Percentiles rank a stretch among this genome's conserved stretches.
Evolutionary conservation across 768 basidiomycete genomes (phyloP).

Genomic region (Leccinum disarticulatum): DNA sequence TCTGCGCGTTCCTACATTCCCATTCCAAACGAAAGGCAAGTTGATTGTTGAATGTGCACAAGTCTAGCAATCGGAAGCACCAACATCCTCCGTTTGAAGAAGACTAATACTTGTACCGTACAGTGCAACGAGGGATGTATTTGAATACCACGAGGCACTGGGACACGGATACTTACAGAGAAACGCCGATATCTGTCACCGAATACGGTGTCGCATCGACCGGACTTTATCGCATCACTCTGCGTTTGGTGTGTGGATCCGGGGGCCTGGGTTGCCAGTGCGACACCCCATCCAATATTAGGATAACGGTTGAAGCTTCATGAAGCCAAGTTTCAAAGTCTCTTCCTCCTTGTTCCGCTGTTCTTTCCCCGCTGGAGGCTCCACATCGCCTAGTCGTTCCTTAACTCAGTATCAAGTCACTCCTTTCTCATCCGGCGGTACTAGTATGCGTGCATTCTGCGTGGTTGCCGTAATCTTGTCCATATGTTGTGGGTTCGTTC

Average conservation of each 20-base stretch:
- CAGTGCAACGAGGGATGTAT: not conserved
- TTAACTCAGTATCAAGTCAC: not conserved
- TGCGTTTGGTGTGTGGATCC: not conserved
- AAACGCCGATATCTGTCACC: not conserved
- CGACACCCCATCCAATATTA: not conserved
- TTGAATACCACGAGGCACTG: not conserved
- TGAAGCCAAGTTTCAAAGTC: not conserved
- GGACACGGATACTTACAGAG: not conserved
- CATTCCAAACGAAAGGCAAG: not conserved
- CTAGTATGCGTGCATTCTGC: slow-evolving; percentile 13
- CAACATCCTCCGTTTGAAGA: not conserved
- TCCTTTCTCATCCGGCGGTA: slow-evolving; percentile 6
- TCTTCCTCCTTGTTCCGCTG: not conserved
- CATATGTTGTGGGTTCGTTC: slow-evolving; percentile 13
- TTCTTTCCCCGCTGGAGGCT: not conserved
- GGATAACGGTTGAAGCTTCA: not conserved
- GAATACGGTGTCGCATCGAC: not conserved
- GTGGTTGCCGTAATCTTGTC: slow-evolving; percentile 9
- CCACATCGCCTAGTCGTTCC: not conserved
- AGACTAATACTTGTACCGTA: not conserved
- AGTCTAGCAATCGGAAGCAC: not conserved
- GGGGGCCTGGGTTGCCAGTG: not conserved
- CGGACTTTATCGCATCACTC: not conserved
- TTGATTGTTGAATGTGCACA: not conserved
- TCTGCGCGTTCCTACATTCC: not conserved